Base-by-base conservation (phyloP, 495 filamentous ascomycete genomes). In the Physcia stellaris region DNA sequence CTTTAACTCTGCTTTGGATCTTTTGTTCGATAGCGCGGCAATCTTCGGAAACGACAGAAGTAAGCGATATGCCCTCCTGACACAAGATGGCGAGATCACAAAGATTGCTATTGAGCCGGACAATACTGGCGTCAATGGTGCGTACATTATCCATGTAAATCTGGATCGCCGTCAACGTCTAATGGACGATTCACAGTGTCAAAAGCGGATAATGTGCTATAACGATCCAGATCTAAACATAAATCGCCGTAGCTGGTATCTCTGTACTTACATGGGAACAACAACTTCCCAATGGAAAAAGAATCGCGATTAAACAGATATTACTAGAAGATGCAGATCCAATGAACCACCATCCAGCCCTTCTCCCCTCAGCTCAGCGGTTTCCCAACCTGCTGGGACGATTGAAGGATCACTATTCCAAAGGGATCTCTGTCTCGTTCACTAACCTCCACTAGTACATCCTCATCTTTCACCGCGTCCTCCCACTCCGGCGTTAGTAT, bases 81-180 rank as follows among this genome's bases (percentile, higher is more conserved):
- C 88, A 34, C 74, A 87, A 61, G 62, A 82, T 47, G 83, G 84
- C 32, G 84, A 80, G 59, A 79, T 86, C 51, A 79, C 70, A 60
- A 69, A 75, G 44, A 61, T 79, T 31, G 73, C 80, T 46, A 70
- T 94, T 29, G 90, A 96, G 67, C 86, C 87, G 15, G 88, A 98
- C 60, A 95, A 88, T 61, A 92, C 85, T 24, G 86, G 90, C 24
- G 67, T 90, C 10, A 69, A 80, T 43, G 82, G 85, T 90, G 60
- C 56, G 70, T 50, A n/a, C n/a, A n/a, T n/a, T n/a, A n/a, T n/a
- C n/a, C n/a, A n/a, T n/a, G n/a, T n/a, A n/a, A n/a, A n/a, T n/a
- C n/a, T n/a, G n/a, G n/a, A n/a, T n/a, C n/a, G n/a, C n/a, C n/a
- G n/a, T n/a, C n/a, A n/a, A n/a, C n/a, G n/a, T n/a, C n/a, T n/a